These are phyloP conservation scores for Fulvia fulva DNA, from an alignment of 2,329 filamentous ascomycete species.

Conservation along the genomic window DNA sequence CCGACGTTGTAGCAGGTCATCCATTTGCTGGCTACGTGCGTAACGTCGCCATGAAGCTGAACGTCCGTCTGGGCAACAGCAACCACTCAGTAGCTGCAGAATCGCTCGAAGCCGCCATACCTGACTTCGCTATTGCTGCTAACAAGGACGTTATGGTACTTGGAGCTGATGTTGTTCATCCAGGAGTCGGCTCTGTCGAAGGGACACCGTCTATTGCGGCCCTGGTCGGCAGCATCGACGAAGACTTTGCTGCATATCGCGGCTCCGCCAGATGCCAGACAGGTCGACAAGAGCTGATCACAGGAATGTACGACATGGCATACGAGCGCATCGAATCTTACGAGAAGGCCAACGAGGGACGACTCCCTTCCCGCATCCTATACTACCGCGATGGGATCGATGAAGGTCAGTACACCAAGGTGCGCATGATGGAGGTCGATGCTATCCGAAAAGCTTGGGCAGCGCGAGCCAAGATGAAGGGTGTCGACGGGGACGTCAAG, in stretches of 20 bases:
- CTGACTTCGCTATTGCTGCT: background rate
- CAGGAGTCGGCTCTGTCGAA: constrained; percentile 21
- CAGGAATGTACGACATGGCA: constrained; percentile 29
- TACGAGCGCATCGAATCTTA: constrained; percentile 26
- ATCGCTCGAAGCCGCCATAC: background rate
- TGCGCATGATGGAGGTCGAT: constrained; percentile 31
- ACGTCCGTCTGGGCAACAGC: constrained; percentile 8
- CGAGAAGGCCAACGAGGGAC: constrained; percentile 2
- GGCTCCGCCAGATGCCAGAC: constrained; percentile 37
- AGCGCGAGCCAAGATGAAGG: background rate
- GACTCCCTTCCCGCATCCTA: background rate
- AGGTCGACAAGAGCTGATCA: constrained; percentile 28
- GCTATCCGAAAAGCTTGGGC: constrained; percentile 24
- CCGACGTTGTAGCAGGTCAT: too few relatives aligned
- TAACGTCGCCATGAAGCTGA: constrained; percentile 21
- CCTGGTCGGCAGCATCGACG: constrained; percentile 40
- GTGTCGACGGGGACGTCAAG: background rate
- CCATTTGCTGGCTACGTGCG: constrained; percentile 4
- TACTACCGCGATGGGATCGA: background rate
- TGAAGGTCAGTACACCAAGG: constrained; percentile 34
- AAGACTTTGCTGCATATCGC: constrained; percentile 29
- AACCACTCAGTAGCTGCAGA: constrained; percentile 14
- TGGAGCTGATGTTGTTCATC: constrained; percentile 45
- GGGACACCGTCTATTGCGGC: constrained; percentile 39
- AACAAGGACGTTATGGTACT: constrained; percentile 36